Conservation (phyloP, 805 yeast genomes). For the Sugiyamaella chiloensis region DNA sequence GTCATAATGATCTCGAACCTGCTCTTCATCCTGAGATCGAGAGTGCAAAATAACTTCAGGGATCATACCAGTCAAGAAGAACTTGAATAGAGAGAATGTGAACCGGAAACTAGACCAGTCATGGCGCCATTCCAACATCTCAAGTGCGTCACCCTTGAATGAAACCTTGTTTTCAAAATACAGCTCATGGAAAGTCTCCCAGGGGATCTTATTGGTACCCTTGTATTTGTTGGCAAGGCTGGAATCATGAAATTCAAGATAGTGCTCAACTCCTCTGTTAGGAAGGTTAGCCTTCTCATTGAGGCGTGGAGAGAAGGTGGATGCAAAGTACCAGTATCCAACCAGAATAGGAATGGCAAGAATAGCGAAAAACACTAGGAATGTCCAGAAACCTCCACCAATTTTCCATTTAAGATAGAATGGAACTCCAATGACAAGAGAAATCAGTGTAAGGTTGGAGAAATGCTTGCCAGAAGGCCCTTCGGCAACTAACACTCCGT, state of each 20-base stretch:
- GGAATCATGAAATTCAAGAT: slow-evolving; percentile 76
- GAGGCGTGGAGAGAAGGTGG: slow-evolving; percentile 75
- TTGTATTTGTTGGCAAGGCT: slow-evolving; percentile 64
- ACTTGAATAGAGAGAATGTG: slow-evolving; percentile 72
- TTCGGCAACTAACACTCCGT: slow-evolving; percentile 87
- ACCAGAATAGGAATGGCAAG: slow-evolving; percentile 67
- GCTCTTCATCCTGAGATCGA: slow-evolving; percentile 93
- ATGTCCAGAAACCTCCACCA: slow-evolving; percentile 62
- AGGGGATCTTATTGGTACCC: slow-evolving; percentile 77
- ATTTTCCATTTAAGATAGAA: slow-evolving; percentile 58
- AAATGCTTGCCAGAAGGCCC: slow-evolving; percentile 83
- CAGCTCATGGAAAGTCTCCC: slow-evolving; percentile 88
- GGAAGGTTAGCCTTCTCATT: slow-evolving; percentile 76
- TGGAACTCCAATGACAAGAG: slow-evolving; percentile 56
- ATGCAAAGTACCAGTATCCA: slow-evolving; percentile 78
- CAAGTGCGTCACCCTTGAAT: slow-evolving; percentile 84
- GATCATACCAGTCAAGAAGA: slow-evolving; percentile 79
- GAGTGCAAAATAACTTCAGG: slow-evolving; percentile 93
- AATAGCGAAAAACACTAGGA: slow-evolving; percentile 55
- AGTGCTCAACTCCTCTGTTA: slow-evolving; percentile 70
- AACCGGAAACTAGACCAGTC: slow-evolving; percentile 86
- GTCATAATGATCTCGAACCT: slow-evolving; percentile 92
- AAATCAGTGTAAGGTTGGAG: slow-evolving; percentile 54
- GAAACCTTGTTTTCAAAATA: slow-evolving; percentile 80
- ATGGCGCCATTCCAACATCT: slow-evolving; percentile 79